phyloP scores from a whole-genome alignment of 1,139 yeast genomes.

The Arxiozyma bovina region DNA sequence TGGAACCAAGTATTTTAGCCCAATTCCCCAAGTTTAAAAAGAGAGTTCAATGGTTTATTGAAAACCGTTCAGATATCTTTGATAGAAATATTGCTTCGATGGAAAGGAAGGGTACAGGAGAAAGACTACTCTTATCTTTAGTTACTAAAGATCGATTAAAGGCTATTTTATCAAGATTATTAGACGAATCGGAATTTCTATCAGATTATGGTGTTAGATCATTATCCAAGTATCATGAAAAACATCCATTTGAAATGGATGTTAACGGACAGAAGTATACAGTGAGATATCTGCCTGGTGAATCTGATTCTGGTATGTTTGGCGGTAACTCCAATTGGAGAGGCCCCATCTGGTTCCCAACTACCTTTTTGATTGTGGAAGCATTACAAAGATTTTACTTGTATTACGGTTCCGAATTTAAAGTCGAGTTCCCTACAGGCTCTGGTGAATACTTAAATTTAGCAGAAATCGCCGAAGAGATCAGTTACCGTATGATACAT shows the following conservation, averaged over 20 bases:
- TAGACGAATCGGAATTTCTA: constrained; percentile 82
- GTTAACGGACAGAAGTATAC: constrained; percentile 69
- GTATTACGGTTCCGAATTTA: constrained; percentile 80
- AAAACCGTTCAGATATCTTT: constrained; percentile 64
- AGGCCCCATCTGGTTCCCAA: constrained; percentile 99
- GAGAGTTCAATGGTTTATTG: constrained; percentile 79
- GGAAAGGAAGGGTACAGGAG: constrained; percentile 79
- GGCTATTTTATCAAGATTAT: constrained; percentile 70
- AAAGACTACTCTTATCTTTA: constrained; percentile 69
- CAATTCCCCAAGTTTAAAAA: constrained; percentile 79
- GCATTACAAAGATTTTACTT: constrained; percentile 81
- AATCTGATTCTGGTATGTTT: constrained; percentile 88
- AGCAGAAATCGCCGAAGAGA: constrained; percentile 88
- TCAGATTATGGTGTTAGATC: constrained; percentile 87
- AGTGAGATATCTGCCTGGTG: constrained; percentile 84
- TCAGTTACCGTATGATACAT: constrained; percentile 79
- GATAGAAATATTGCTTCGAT: constrained; percentile 85
- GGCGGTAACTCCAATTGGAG: constrained; percentile 98
- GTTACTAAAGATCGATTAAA: constrained; percentile 74
- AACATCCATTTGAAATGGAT: constrained; percentile 79
- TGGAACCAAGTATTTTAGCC: constrained; percentile 77
- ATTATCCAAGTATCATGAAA: constrained; percentile 76
- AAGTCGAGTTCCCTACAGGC: constrained; percentile 86
- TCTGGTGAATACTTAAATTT: constrained; percentile 73
- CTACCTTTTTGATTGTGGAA: constrained; percentile 79